Evolutionary conservation across 441 rosid genomes (phyloP).

Genomic region (Gossypium gossypioides): DNA sequence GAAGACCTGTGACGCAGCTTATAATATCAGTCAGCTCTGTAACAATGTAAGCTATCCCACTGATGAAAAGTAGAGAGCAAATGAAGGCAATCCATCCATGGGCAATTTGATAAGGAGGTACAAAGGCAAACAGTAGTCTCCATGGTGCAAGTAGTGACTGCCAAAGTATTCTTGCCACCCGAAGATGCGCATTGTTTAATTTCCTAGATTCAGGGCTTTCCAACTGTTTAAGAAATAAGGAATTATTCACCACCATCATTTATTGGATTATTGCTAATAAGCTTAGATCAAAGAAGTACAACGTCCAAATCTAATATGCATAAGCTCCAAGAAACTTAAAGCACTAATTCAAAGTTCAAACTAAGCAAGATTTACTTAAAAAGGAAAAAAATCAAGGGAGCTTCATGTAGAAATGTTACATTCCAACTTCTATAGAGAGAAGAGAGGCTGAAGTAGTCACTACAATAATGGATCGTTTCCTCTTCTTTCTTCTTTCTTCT

Average conservation of each 20-base stretch:
- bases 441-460: neutral
- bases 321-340: neutral
- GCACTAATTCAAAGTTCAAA: neutral
- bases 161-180: conserved; percentile 46
- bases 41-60: conserved; percentile 66
- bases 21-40: conserved; percentile 67
- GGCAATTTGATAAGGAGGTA: conserved; percentile 79
- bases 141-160: conserved; percentile 58
- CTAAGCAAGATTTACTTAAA: neutral
- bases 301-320: neutral
- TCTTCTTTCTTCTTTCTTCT: neutral
- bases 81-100: conserved; percentile 88
- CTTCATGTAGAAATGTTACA: neutral
- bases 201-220: conserved; percentile 40
- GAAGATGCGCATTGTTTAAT: conserved; percentile 28
- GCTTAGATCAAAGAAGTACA: neutral
- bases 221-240: conserved; percentile 40
- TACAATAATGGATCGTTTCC: neutral
- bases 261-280: neutral
- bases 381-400: neutral
- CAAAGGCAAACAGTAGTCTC: conserved; percentile 73
- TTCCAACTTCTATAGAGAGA: neutral
- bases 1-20: conserved; percentile 76
- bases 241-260: conserved; percentile 1
- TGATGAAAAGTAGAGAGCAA: conserved; percentile 71